phyloP scores from a whole-genome alignment of 1,139 yeast species.

The Keqinozyma sinolaborantium region DNA sequence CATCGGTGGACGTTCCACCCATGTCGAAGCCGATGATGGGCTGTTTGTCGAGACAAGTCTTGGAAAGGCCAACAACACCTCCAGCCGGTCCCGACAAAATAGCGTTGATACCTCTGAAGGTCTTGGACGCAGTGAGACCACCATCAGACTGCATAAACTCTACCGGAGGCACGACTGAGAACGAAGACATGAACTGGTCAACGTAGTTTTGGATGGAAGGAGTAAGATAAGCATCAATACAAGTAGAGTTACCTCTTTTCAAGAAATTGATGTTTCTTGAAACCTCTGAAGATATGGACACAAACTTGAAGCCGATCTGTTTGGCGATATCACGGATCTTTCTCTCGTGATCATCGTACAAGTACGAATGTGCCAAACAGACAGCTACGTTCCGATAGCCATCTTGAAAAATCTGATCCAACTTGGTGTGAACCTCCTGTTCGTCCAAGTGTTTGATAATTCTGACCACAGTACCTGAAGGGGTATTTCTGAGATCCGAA shows the following conservation, averaged over 20 bases:
- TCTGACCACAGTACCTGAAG: neutral
- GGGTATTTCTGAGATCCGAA: neutral
- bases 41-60: slow-evolving; percentile 38
- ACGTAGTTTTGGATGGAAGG: slow-evolving; percentile 66
- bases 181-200: slow-evolving; percentile 40
- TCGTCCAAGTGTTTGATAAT: neutral
- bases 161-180: slow-evolving; percentile 48
- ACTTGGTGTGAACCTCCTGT: neutral
- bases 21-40: slow-evolving; percentile 53
- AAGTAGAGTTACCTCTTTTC: slow-evolving; percentile 64
- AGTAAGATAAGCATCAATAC: slow-evolving; percentile 73
- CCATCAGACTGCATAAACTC: slow-evolving; percentile 58
- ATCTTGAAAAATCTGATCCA: neutral
- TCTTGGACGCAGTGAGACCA: slow-evolving; percentile 43
- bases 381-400: neutral
- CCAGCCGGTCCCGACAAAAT: slow-evolving; percentile 58
- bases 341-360: slow-evolving; percentile 1
- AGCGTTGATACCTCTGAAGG: slow-evolving; percentile 47
- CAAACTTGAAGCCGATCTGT: slow-evolving; percentile 6
- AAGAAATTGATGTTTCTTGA: slow-evolving; percentile 72
- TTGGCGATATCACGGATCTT: neutral
- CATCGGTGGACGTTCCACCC: slow-evolving; percentile 60
- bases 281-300: slow-evolving; percentile 59
- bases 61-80: slow-evolving; percentile 53
- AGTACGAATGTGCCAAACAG: slow-evolving; percentile 1